Conservation (phyloP, 2,329 filamentous ascomycete genomes). For the Fusarium sp. region DNA sequence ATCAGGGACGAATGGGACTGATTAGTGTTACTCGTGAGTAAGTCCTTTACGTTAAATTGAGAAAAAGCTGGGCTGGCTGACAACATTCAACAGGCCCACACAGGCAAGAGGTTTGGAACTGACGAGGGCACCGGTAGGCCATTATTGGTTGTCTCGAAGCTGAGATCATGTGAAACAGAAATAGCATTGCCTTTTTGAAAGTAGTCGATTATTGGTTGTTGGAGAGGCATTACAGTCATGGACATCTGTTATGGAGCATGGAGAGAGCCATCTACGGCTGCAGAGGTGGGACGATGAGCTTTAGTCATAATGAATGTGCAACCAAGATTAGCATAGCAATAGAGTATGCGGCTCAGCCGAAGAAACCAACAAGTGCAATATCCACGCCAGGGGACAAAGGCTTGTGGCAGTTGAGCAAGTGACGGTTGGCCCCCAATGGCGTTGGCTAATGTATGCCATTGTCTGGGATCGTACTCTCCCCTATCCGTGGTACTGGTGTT, state of each 20-base stretch:
- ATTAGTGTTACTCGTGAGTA: background rate
- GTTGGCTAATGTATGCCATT: background rate
- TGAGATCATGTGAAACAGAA: background rate
- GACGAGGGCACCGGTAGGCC: background rate
- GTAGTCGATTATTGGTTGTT: conserved; percentile 9
- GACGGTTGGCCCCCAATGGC: background rate
- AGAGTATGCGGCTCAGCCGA: background rate
- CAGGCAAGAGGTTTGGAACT: background rate
- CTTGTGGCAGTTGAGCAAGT: background rate
- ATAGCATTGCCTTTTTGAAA: background rate
- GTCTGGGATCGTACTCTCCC: background rate
- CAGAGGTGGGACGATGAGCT: background rate
- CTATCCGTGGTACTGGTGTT: background rate
- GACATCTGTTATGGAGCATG: conserved; percentile 3
- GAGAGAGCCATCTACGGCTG: conserved; percentile 7
- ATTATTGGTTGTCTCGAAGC: background rate
- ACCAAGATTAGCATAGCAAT: background rate
- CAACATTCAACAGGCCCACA: background rate
- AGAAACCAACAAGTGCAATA: background rate
- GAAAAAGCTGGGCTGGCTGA: background rate
- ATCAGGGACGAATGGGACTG: background rate
- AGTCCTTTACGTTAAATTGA: background rate
- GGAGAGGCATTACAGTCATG: background rate
- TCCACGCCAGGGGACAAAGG: background rate
- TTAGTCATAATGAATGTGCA: background rate